phyloP scores from a whole-genome alignment of 192 early-diverging fungal species.

The Phycomyces nitens region DNA sequence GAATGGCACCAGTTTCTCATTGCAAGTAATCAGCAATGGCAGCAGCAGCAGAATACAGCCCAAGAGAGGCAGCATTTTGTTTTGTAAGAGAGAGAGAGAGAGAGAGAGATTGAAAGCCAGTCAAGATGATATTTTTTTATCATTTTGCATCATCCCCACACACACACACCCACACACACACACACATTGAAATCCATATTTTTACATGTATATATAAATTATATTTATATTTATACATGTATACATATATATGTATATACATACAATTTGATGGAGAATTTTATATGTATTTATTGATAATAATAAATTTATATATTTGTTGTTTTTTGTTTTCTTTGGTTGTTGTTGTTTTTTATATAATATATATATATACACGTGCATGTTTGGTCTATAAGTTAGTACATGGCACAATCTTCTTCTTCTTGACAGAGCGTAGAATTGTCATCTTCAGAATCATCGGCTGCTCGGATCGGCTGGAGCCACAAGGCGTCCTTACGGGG shows the following conservation, averaged over 20 bases:
- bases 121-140: too few relatives aligned
- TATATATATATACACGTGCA: background rate
- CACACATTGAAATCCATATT: background rate
- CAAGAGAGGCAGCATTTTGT: background rate
- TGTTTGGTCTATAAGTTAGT: slow-evolving; percentile 4
- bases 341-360: too few relatives aligned
- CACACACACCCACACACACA: background rate
- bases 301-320: too few relatives aligned
- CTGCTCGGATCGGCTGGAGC: slow-evolving; percentile 8
- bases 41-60: background rate
- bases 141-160: background rate
- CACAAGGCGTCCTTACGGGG: background rate
- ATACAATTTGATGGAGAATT: too few relatives aligned
- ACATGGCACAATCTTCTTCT: slow-evolving; percentile 4
- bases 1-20: slow-evolving; percentile 5
- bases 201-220: too few relatives aligned
- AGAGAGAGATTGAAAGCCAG: background rate
- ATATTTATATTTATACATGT: too few relatives aligned
- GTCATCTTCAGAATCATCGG: background rate
- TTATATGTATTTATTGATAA: too few relatives aligned
- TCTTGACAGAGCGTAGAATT: background rate
- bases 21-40: background rate
- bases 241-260: too few relatives aligned
- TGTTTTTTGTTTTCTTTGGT: too few relatives aligned
- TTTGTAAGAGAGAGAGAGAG: background rate